Percentiles rank a stretch among this genome's conserved stretches.
Evolutionary conservation across 1,284 basidiomycete species (phyloP).

Genomic region (Mrakiaceae sp.): DNA sequence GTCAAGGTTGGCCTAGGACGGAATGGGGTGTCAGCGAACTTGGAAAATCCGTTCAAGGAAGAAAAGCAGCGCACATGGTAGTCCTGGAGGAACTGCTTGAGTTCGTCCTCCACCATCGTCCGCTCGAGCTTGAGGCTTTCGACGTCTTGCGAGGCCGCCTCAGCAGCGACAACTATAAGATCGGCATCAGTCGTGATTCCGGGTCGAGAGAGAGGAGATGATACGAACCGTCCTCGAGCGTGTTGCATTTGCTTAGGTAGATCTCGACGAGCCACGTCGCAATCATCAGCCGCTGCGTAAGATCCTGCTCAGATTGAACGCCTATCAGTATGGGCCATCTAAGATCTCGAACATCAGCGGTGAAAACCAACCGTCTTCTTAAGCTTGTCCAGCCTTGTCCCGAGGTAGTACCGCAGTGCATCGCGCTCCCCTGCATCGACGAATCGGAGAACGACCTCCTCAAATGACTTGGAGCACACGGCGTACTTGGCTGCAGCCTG

Average conservation of each 20-base stretch:
- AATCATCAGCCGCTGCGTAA: constrained; percentile 92
- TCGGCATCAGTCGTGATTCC: neutral
- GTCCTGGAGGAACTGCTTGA: constrained; percentile 80
- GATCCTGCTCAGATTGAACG: constrained; percentile 45
- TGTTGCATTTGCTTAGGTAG: constrained; percentile 91
- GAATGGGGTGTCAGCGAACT: neutral
- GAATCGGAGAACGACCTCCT: constrained; percentile 84
- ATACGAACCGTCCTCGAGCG: constrained; percentile 66
- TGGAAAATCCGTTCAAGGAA: too few species aligned
- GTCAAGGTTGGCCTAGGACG: constrained; percentile 62
- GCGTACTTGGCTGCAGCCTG: constrained; percentile 78
- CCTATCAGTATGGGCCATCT: too few species aligned
- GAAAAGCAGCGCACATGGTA: constrained; percentile 53
- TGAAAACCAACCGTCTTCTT: constrained; percentile 52
- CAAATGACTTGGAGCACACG: constrained; percentile 76
- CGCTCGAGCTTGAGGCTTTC: constrained; percentile 75
- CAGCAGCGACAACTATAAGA: constrained; percentile 40
- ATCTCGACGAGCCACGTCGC: constrained; percentile 98
- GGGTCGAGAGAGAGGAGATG: neutral
- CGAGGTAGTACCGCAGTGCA: constrained; percentile 79
- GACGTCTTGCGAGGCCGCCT: constrained; percentile 71
- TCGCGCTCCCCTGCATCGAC: constrained; percentile 86
- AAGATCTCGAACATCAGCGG: neutral
- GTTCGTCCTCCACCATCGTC: constrained; percentile 78
- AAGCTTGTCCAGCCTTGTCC: constrained; percentile 71